A percentile compares a stretch with the other conserved stretches of the same genome.
phyloP scores from a whole-genome alignment of 164 flowering plant species.

The Brasenia schreberi region DNA sequence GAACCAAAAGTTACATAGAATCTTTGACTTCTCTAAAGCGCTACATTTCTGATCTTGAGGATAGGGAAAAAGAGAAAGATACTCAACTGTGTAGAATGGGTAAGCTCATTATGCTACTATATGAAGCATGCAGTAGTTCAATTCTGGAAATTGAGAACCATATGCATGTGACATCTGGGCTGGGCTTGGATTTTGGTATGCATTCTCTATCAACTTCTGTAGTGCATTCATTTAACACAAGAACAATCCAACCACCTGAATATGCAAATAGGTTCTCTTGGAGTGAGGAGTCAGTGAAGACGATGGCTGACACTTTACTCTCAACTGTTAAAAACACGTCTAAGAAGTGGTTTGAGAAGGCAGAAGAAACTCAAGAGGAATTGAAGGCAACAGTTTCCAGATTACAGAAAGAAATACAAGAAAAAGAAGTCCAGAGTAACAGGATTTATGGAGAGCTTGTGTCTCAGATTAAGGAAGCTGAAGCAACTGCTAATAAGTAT shows the following conservation, averaged over 20 bases:
- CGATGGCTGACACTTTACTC: conserved; percentile 31
- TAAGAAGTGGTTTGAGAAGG: conserved; percentile 21
- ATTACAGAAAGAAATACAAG: conserved; percentile 77
- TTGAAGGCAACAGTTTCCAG: conserved; percentile 45
- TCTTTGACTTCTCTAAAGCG: conserved; percentile 29
- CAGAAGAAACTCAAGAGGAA: conserved; percentile 39
- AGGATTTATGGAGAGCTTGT: conserved; percentile 67
- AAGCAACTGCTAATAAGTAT: conserved; percentile 42
- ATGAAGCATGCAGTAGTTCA: conserved; percentile 50
- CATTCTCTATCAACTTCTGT: conserved; percentile 6
- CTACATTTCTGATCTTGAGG: conserved; percentile 22
- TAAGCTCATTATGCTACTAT: conserved; percentile 31
- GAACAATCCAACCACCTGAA: conserved; percentile 10
- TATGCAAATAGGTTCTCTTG: conserved; percentile 7
- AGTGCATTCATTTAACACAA: not conserved
- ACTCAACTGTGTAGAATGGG: conserved; percentile 22
- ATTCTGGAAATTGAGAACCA: conserved; percentile 42
- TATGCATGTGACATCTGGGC: conserved; percentile 25
- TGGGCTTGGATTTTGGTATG: conserved; percentile 17
- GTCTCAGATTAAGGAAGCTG: conserved; percentile 74
- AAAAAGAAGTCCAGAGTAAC: conserved; percentile 74
- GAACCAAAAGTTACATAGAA: conserved; percentile 25
- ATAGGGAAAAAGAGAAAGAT: conserved; percentile 33
- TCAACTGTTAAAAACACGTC: conserved; percentile 33
- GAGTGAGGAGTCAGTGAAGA: conserved; percentile 39